A percentile compares a stretch with the other conserved stretches of the same genome.
These are phyloP conservation scores for Podospora anserina DNA, from an alignment of 495 filamentous ascomycete species.

Conservation along the genomic window DNA sequence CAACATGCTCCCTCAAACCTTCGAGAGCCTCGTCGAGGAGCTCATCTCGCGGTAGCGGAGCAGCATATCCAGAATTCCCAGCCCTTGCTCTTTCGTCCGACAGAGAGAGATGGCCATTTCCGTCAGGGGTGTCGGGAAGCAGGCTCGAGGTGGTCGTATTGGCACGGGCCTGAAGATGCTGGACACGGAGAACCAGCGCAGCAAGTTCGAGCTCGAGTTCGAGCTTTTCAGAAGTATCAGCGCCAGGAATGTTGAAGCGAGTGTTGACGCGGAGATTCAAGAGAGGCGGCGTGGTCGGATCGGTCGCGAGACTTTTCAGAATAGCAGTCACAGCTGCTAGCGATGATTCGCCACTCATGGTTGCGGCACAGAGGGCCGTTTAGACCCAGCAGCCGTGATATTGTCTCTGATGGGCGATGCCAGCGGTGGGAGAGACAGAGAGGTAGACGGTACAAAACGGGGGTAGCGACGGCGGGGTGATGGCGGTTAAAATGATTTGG, in stretches of 20 bases:
- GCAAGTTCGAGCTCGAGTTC: slow-evolving; percentile 69
- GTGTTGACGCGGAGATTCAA: slow-evolving; percentile 26
- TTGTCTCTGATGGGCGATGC: not conserved
- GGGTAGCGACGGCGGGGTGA: not conserved
- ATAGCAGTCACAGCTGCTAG: slow-evolving; percentile 61
- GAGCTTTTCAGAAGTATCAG: slow-evolving; percentile 58
- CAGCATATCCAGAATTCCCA: slow-evolving; percentile 25
- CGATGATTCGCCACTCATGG: slow-evolving; percentile 60
- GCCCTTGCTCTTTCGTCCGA: slow-evolving; percentile 38
- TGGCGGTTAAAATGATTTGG: slow-evolving; percentile 2
- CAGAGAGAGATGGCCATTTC: slow-evolving; percentile 53
- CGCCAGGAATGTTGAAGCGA: slow-evolving; percentile 62
- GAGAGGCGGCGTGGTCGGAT: slow-evolving; percentile 32
- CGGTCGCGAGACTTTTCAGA: slow-evolving; percentile 60
- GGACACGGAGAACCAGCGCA: slow-evolving; percentile 62
- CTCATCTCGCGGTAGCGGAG: slow-evolving; percentile 34
- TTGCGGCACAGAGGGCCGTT: slow-evolving; percentile 20
- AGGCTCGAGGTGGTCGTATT: slow-evolving; percentile 51
- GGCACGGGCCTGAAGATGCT: slow-evolving; percentile 65
- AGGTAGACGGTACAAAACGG: not conserved
- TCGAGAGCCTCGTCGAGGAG: slow-evolving; percentile 65
- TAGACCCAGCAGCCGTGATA: slow-evolving; percentile 9
- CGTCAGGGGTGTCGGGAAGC: slow-evolving; percentile 63
- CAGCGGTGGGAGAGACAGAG: not conserved
- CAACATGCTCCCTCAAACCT: slow-evolving; percentile 68